Evolutionary conservation across 2,329 filamentous ascomycete species (phyloP), one percentile per base, ranked within the genome.

Genomic region (Acrocalymma vagum): DNA sequence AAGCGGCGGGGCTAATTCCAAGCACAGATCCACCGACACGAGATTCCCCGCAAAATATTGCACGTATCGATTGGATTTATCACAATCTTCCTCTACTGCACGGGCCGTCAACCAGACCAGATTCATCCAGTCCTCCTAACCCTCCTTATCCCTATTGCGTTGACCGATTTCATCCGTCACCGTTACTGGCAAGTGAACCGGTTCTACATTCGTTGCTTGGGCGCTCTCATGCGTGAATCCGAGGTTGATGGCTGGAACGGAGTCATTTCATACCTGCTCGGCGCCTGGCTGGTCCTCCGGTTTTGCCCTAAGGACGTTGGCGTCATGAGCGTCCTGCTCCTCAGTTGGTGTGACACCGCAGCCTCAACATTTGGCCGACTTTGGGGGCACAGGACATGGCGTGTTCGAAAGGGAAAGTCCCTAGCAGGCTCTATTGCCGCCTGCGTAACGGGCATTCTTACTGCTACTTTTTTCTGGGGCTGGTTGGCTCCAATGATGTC

Each of bases 261-360:
- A 36, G 93, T 97, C 55, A 95, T 99, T 54, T 96, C 89, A 78
- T 99, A 97, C 72, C 83, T 99, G 8, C 81, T 96, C 6, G 94
- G 94, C 41, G 86, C 91, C 18, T 96, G 91, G 84, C 79, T 85
- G 21, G 90, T 93, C 11, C 82, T 97, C 53, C 83, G 83, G 55
- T 90, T 90, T 68, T 90, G 95, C 69, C 90, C 92, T 51, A 99
- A 97, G 74, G 94, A 99, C 60, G 82, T 99, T 16, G 91, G 87
- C 6, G 87, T 95, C 32, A 87, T 97, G 77, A 86, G 88, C 47
- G 87, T 97, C 28, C 77, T 99, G 60, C 81, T 99, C 26, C 82
- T 99, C 16, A 95, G 89, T 64, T 99, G 94, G 94, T 99, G 94
- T 72, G 94, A 99, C 69, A 97, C 94, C 1, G 94, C 94, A 23